Conservation (phyloP, 2,329 filamentous ascomycete genomes). For the Penicillium sp. region DNA sequence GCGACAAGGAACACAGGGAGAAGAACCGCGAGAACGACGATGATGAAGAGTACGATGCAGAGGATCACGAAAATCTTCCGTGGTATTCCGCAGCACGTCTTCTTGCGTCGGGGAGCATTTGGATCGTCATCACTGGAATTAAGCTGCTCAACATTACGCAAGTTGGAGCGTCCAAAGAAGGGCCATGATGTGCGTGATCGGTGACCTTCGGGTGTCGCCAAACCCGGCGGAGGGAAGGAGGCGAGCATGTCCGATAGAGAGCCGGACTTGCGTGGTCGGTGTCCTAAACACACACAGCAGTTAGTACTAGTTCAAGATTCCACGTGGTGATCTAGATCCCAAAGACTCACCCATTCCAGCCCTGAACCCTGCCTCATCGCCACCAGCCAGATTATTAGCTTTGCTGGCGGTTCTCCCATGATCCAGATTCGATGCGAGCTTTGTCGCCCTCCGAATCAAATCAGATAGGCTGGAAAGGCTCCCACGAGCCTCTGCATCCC, state of each 20-base stretch:
- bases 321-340: background rate
- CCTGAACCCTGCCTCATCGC: constrained; percentile 32
- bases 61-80: constrained; percentile 72
- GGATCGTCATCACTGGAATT: constrained; percentile 23
- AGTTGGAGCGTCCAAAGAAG: constrained; percentile 38
- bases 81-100: constrained; percentile 75
- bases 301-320: background rate
- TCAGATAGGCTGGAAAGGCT: constrained; percentile 91
- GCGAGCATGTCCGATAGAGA: constrained; percentile 65
- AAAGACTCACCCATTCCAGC: constrained; percentile 28
- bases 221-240: constrained; percentile 61
- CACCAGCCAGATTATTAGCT: constrained; percentile 49
- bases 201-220: constrained; percentile 48
- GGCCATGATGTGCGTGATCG: constrained; percentile 41
- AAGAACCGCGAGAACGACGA: constrained; percentile 78
- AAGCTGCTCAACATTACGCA: constrained; percentile 34
- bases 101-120: constrained; percentile 49
- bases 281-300: constrained; percentile 11
- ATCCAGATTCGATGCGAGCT: constrained; percentile 83
- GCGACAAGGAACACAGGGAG: constrained; percentile 69
- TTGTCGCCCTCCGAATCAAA: constrained; percentile 83
- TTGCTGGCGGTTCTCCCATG: constrained; percentile 68
- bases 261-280: constrained; percentile 47
- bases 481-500: constrained; percentile 76
- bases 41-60: constrained; percentile 64